These are phyloP conservation scores for Eucalyptus urophylla DNA, from an alignment of 345 rosid species.

Conservation along the genomic window DNA sequence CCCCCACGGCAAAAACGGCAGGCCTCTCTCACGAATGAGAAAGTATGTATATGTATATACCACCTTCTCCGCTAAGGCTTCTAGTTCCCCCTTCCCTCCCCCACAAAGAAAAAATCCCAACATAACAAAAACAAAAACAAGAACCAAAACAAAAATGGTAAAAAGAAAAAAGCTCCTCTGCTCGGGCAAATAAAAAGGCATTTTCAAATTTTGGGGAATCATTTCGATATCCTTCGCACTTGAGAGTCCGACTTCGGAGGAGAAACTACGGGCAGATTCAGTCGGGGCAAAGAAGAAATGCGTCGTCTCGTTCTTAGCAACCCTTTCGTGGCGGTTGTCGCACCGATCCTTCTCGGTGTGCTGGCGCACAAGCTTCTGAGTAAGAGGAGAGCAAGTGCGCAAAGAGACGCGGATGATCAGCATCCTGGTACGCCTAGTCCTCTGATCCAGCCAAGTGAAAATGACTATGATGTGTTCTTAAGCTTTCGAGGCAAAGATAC, in stretches of 20 bases:
- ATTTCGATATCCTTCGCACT: background rate
- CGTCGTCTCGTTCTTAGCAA: background rate
- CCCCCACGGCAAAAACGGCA: too few relatives aligned
- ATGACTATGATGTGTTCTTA: background rate
- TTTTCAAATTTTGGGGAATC: accelerated
- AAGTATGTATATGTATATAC: too few relatives aligned
- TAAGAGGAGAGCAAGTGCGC: background rate
- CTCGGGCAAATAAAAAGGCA: background rate
- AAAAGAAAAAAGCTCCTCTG: too few relatives aligned
- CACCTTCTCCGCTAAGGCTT: background rate
- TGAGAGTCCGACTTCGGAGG: background rate
- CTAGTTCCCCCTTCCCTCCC: too few relatives aligned
- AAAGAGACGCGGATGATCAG: background rate
- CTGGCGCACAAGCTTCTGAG: background rate
- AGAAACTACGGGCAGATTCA: background rate
- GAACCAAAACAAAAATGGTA: too few relatives aligned
- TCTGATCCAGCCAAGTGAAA: too few relatives aligned
- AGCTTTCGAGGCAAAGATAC: background rate
- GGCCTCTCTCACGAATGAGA: too few relatives aligned
- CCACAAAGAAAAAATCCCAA: too few relatives aligned
- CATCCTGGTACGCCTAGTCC: too few relatives aligned
- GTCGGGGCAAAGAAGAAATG: background rate
- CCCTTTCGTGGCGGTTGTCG: background rate
- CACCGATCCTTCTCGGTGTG: background rate
- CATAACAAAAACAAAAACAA: too few relatives aligned